phyloP scores from a whole-genome alignment of 495 filamentous ascomycete species.

The Penicillium dipodomyicola region DNA sequence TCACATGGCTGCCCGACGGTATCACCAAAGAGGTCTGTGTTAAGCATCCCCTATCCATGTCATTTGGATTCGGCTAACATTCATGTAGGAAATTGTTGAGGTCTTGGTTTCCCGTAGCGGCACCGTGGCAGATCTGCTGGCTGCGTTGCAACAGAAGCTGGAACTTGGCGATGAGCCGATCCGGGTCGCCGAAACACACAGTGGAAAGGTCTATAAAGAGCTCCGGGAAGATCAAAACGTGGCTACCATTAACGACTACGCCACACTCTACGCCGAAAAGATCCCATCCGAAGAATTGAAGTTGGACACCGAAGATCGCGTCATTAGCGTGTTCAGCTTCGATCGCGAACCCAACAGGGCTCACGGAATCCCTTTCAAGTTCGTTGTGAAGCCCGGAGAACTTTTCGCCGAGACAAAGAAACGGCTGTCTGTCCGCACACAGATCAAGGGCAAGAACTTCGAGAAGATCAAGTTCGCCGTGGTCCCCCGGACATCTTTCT shows the following conservation, averaged over 20 bases:
- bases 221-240: conserved; percentile 63
- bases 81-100: conserved; percentile 63
- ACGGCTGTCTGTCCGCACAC: conserved; percentile 81
- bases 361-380: conserved; percentile 86
- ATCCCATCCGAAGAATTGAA: conserved; percentile 77
- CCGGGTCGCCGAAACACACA: conserved; percentile 72
- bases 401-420: conserved; percentile 87
- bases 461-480: conserved; percentile 98
- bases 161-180: conserved; percentile 70
- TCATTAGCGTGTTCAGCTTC: conserved; percentile 84
- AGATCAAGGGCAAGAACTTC: conserved; percentile 95
- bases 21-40: conserved; percentile 77
- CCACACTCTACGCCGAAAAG: conserved; percentile 73
- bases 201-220: conserved; percentile 76
- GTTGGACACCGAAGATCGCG: conserved; percentile 52
- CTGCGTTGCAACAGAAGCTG: conserved; percentile 72
- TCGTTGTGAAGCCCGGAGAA: conserved; percentile 82
- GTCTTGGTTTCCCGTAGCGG: conserved; percentile 82
- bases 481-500: conserved; percentile 64
- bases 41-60: neutral
- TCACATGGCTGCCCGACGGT: conserved; percentile 84
- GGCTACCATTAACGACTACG: conserved; percentile 77
- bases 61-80: conserved; percentile 20
- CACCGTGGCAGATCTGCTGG: conserved; percentile 70
- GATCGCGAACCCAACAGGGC: conserved; percentile 77